phyloP scores from a whole-genome alignment of 371 early-diverging fungal genomes.

The Mucor plumbeus region DNA sequence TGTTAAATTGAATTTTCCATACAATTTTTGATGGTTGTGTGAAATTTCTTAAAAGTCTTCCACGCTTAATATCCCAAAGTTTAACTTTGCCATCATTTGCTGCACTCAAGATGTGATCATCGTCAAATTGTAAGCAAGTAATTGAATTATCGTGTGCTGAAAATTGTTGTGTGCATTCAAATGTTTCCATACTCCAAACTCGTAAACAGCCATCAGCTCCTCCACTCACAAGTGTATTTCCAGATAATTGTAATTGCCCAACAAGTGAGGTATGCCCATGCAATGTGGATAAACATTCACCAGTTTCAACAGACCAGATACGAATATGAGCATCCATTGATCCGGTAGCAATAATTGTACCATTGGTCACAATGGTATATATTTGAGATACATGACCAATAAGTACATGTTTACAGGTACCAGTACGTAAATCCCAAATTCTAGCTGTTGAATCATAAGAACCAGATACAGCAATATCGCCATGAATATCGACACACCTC shows the following conservation, averaged over 20 bases:
- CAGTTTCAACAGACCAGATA: slow-evolving; percentile 71
- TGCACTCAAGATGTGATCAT: slow-evolving; percentile 79
- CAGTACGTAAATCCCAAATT: slow-evolving; percentile 84
- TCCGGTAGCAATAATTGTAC: slow-evolving; percentile 71
- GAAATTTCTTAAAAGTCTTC: slow-evolving; percentile 71
- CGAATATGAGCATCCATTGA: slow-evolving; percentile 77
- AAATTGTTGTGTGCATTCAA: slow-evolving; percentile 69
- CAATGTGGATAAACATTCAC: slow-evolving; percentile 57
- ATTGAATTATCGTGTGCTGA: slow-evolving; percentile 85
- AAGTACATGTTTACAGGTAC: slow-evolving; percentile 67
- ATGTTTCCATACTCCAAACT: slow-evolving; percentile 83
- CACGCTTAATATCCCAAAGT: slow-evolving; percentile 82
- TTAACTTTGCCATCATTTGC: slow-evolving; percentile 88
- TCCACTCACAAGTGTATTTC: slow-evolving; percentile 76
- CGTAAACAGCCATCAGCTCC: slow-evolving; percentile 87
- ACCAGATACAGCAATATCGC: slow-evolving; percentile 80
- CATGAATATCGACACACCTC: slow-evolving; percentile 80
- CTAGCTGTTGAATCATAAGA: slow-evolving; percentile 90
- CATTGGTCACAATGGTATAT: slow-evolving; percentile 72
- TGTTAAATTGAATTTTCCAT: slow-evolving; percentile 69
- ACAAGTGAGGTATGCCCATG: slow-evolving; percentile 88
- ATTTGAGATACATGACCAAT: slow-evolving; percentile 71
- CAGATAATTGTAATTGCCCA: slow-evolving; percentile 81
- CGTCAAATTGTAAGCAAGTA: slow-evolving; percentile 86
- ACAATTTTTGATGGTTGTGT: slow-evolving; percentile 64